Evolutionary conservation across 1,284 basidiomycete species (phyloP).

Genomic region (Boletus mariae): DNA sequence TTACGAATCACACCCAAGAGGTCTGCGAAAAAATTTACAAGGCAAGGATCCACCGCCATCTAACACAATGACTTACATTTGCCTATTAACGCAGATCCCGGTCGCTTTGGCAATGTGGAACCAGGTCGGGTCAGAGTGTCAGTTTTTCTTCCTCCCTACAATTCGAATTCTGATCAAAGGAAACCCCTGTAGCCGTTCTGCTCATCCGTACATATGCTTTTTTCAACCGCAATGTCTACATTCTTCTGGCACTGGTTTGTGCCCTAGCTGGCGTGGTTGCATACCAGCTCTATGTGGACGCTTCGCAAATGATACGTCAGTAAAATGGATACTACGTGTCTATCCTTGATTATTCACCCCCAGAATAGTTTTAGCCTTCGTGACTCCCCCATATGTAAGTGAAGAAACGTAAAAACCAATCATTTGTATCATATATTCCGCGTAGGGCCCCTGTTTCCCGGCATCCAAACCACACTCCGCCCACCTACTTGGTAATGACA

Average conservation of each 20-base stretch:
- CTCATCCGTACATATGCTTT: slow-evolving; percentile 80
- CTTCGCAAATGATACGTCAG: slow-evolving; percentile 70
- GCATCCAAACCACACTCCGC: slow-evolving; percentile 74
- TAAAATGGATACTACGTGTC: slow-evolving; percentile 7
- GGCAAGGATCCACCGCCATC: slow-evolving; percentile 34
- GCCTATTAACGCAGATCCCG: slow-evolving; percentile 48
- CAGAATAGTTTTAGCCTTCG: slow-evolving; percentile 61
- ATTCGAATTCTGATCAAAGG: slow-evolving; percentile 12
- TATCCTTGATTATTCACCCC: slow-evolving; percentile 10
- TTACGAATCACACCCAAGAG: slow-evolving; percentile 56
- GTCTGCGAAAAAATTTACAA: slow-evolving; percentile 65
- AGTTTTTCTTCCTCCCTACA: slow-evolving; percentile 17
- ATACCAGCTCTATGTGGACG: slow-evolving; percentile 75
- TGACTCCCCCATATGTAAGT: slow-evolving; percentile 57
- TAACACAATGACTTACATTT: slow-evolving; percentile 6
- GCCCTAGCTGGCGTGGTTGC: slow-evolving; percentile 66
- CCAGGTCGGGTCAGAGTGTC: slow-evolving; percentile 75
- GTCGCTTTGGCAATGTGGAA: slow-evolving; percentile 81
- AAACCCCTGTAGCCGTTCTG: slow-evolving; percentile 52
- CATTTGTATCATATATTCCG: slow-evolving; percentile 19
- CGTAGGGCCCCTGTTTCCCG: slow-evolving; percentile 67
- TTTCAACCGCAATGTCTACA: slow-evolving; percentile 69
- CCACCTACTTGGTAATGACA: slow-evolving; percentile 60
- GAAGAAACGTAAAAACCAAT: background rate
- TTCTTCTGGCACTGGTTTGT: slow-evolving; percentile 57